These are phyloP conservation scores for Boletus rex-veris DNA, from an alignment of 768 basidiomycete species.

Conservation along the genomic window DNA sequence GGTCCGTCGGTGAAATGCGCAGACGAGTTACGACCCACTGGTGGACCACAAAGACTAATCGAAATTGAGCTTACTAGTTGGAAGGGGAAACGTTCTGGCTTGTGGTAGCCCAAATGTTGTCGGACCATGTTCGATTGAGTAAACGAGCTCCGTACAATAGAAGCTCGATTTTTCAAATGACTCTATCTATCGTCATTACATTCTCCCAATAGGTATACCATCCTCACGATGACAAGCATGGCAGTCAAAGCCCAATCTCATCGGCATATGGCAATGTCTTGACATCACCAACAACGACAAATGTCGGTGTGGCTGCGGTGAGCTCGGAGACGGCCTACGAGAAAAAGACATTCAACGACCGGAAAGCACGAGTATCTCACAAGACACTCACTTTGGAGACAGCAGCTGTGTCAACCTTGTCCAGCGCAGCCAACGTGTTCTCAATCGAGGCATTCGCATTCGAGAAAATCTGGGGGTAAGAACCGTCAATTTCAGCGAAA, in stretches of 20 bases:
- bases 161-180: conserved; percentile 7
- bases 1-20: too few relatives aligned
- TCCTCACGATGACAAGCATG: neutral
- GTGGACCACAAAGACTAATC: too few relatives aligned
- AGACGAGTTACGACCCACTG: too few relatives aligned
- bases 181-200: conserved; percentile 20
- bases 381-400: conserved; percentile 59
- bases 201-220: conserved; percentile 11
- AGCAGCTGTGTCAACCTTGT: conserved; percentile 60
- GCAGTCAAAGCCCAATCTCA: conserved; percentile 68
- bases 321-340: conserved; percentile 56
- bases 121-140: neutral
- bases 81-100: too few relatives aligned
- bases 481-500: conserved; percentile 1
- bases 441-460: conserved; percentile 55
- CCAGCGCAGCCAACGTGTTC: conserved; percentile 61
- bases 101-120: too few relatives aligned
- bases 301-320: conserved; percentile 77
- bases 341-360: neutral
- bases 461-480: conserved; percentile 53
- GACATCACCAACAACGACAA: conserved; percentile 81
- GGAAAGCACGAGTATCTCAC: neutral
- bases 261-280: conserved; percentile 76
- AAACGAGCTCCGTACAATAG: neutral
- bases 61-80: too few relatives aligned